phyloP scores from a whole-genome alignment of 495 filamentous ascomycete genomes.

The Hypoxylon fuscum region DNA sequence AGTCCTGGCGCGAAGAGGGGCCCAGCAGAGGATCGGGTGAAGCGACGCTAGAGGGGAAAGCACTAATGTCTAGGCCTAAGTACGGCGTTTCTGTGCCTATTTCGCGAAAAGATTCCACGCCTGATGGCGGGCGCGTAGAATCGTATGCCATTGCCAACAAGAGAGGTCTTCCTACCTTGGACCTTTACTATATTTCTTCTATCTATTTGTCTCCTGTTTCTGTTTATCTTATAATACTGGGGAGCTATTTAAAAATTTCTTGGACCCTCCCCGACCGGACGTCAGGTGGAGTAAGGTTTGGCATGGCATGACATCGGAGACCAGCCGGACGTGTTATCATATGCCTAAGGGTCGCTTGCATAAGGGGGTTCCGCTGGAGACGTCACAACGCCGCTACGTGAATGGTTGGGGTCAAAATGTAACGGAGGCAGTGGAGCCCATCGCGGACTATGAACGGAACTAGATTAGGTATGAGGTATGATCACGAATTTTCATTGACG shows the following conservation, averaged over 20 bases:
- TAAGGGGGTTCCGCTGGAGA: slow-evolving; percentile 25
- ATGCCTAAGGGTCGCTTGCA: slow-evolving; percentile 19
- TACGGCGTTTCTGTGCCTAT: slow-evolving; percentile 25
- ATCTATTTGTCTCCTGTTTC: neutral
- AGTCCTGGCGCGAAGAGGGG: slow-evolving; percentile 4
- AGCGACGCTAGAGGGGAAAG: slow-evolving; percentile 31
- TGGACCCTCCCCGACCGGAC: slow-evolving; percentile 9
- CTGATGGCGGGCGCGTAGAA: slow-evolving; percentile 8
- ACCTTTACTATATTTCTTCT: neutral
- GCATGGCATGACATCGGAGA: slow-evolving; percentile 26
- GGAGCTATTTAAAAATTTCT: neutral
- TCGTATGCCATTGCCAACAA: slow-evolving; percentile 24
- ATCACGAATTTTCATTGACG: too few species aligned
- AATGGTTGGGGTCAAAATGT: too few species aligned
- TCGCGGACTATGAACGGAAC: too few species aligned
- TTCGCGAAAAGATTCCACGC: slow-evolving; percentile 16
- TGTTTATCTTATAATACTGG: neutral
- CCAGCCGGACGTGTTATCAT: slow-evolving; percentile 30
- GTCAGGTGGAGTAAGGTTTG: slow-evolving; percentile 22
- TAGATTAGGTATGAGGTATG: too few species aligned
- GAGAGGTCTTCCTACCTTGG: neutral
- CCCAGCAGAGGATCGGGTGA: slow-evolving; percentile 31
- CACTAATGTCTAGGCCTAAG: slow-evolving; percentile 17
- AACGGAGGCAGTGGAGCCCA: too few species aligned
- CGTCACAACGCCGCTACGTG: slow-evolving; percentile 15